A percentile compares a stretch with the other conserved stretches of the same genome.
These are phyloP conservation scores for Micractinium conductrix DNA, from an alignment of 139 green algal species.

Conservation along the genomic window DNA sequence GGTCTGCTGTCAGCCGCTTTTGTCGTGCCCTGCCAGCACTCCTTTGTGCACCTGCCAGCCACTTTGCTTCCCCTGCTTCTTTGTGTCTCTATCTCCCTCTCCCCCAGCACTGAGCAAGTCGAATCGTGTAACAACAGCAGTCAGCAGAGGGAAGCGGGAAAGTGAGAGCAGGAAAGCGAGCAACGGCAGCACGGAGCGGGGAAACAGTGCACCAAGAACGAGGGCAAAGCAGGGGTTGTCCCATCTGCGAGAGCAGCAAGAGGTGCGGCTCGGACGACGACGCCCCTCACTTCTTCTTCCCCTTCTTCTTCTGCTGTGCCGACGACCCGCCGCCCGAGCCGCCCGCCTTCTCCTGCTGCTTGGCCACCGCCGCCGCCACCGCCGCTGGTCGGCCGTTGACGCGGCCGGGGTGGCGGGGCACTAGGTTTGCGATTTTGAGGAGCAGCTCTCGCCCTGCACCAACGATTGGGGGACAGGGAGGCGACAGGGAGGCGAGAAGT, in stretches of 20 bases:
- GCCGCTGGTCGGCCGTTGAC: conserved; percentile 37
- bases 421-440: conserved; percentile 49
- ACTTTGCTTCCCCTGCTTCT: neutral
- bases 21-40: neutral
- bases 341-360: conserved; percentile 6
- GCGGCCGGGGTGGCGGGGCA: conserved; percentile 51
- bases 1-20: no score
- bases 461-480: neutral
- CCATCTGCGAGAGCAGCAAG: no score
- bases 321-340: neutral
- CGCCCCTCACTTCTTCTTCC: conserved; percentile 2
- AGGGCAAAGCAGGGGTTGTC: neutral
- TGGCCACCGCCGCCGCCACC: conserved; percentile 12
- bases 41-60: neutral
- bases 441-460: conserved; percentile 38
- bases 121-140: neutral
- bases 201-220: neutral
- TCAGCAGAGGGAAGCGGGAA: no score
- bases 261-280: no score
- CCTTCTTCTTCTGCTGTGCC: conserved; percentile 51
- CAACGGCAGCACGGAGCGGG: neutral
- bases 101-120: no score
- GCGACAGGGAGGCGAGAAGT: neutral
- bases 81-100: neutral
- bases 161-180: neutral